Evolutionary conservation across 164 flowering plant species (phyloP), one percentile per base, ranked within the genome.

Genomic region (Taxillus chinensis): DNA sequence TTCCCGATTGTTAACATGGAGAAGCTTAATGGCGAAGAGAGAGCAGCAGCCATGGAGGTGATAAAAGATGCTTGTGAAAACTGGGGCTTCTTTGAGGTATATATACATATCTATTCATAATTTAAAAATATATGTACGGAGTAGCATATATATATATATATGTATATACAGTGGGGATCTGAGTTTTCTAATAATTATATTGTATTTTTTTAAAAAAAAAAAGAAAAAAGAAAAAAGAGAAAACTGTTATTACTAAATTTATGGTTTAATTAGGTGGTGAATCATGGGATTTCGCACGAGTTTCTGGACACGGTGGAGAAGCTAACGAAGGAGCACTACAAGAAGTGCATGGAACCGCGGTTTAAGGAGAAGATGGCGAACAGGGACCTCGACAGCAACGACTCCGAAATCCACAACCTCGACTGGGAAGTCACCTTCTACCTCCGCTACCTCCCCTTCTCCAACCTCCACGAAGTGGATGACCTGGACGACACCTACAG

Each of bases 11-110:
- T 55, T 38, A 38, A 55, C 13, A 17, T 55, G 39, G 10, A 38
- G 40, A 55, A 55, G 13, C 58, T 55, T 9, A 55, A 55, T 38
- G 39, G 58, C 8, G 58, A 55, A 7, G 58, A 55, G 58, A 55
- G 58, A 38, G 12, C 38, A 55, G 40, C 8, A n/a, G 16, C 38
- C 38, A 55, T 55, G 58, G 58, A 55, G 8, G 3, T 38, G 39
- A 55, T 55, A 27, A 55, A 55, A 5, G 39, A 55, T 38, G 58
- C 58, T 9, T 55, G 58, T 38, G 58, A 55, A 55, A 55, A 38
- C 58, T 55, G 58, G 58, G 58, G 58, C 40, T 55, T 55, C 40
- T 55, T 55, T 55, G 39, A 55, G 58, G 58, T 38, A 55, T 13
- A 55, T 5, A 55, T 38, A 55, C 8, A 17, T 14, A 49, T 49